These are phyloP conservation scores for Flaveria trinervia DNA, from an alignment of 129 eudicot species.

Conservation along the genomic window DNA sequence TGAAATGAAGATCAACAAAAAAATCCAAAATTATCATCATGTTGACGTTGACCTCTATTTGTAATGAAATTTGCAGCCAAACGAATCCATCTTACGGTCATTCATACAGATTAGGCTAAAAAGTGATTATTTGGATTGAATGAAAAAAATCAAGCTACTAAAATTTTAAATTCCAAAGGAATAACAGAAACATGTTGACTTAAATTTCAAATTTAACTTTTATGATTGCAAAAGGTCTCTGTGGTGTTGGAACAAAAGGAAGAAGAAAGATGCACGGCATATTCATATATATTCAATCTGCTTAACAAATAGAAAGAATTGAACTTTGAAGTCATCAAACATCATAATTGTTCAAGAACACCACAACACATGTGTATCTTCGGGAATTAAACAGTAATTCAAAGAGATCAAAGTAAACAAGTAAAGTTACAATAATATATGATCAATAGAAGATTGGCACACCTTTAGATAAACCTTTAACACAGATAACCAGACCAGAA, in stretches of 20 bases:
- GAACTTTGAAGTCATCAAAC: not conserved
- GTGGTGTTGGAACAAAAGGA: no score
- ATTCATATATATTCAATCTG: slow-evolving; percentile 5
- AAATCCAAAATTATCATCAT: slow-evolving; percentile 20
- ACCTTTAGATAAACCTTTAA: slow-evolving; percentile 93
- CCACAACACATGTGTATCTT: no score
- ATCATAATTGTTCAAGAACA: no score
- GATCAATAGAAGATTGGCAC: slow-evolving; percentile 8
- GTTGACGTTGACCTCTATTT: not conserved
- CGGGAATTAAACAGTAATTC: not conserved
- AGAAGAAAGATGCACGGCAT: not conserved
- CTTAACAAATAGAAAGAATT: no score
- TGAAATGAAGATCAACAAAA: not conserved
- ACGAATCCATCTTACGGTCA: not conserved
- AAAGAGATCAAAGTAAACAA: not conserved
- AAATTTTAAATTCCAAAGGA: not conserved
- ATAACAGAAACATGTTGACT: slow-evolving; percentile 21
- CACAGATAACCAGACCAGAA: slow-evolving; percentile 80
- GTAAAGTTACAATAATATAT: not conserved
- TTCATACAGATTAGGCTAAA: not conserved
- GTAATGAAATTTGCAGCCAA: not conserved
- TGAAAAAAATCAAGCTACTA: not conserved
- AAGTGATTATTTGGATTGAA: not conserved
- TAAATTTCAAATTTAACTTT: not conserved
- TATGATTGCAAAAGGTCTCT: not conserved